A percentile compares a stretch with the other conserved stretches of the same genome.
Evolutionary conservation across 306 rosid species (phyloP).

Genomic region (Spatholobus suberectus): DNA sequence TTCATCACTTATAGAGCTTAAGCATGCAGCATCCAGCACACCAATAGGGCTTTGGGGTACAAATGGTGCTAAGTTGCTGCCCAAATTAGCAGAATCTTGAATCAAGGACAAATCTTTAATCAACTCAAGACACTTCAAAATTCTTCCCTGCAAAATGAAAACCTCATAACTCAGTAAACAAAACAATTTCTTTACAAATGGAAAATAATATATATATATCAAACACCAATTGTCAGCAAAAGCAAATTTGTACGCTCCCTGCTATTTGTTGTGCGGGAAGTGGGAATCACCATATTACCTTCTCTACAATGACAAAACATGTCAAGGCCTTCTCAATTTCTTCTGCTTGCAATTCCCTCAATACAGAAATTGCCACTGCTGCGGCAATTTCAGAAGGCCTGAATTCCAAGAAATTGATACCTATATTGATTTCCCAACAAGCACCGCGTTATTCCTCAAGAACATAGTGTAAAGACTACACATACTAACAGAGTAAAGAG

Average conservation of each 20-base stretch:
- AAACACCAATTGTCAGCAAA: too few species aligned
- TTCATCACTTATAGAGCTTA: constrained; percentile 67
- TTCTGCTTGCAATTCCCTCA: constrained; percentile 50
- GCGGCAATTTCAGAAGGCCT: constrained; percentile 88
- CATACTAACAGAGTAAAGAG: constrained; percentile 13
- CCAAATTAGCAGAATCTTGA: constrained; percentile 41
- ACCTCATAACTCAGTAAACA: constrained; percentile 21
- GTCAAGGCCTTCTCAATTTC: constrained; percentile 56
- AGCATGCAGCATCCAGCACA: constrained; percentile 68
- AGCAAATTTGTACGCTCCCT: too few species aligned
- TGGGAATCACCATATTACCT: constrained; percentile 57
- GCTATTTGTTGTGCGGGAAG: not conserved
- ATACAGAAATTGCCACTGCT: constrained; percentile 70
- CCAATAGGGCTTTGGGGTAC: constrained; percentile 68
- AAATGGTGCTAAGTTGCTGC: constrained; percentile 33
- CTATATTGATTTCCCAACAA: constrained; percentile 63
- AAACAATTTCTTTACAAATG: constrained; percentile 22
- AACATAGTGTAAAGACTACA: constrained; percentile 7
- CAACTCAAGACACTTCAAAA: constrained; percentile 73
- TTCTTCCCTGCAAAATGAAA: constrained; percentile 68
- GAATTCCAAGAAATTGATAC: constrained; percentile 84
- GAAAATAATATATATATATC: not conserved
- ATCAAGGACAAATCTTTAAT: constrained; percentile 53
- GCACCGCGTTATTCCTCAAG: constrained; percentile 42
- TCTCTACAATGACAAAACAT: constrained; percentile 51